These are phyloP conservation scores for Penicillium macrosclerotiorum DNA, from an alignment of 495 filamentous ascomycete species.

Conservation along the genomic window DNA sequence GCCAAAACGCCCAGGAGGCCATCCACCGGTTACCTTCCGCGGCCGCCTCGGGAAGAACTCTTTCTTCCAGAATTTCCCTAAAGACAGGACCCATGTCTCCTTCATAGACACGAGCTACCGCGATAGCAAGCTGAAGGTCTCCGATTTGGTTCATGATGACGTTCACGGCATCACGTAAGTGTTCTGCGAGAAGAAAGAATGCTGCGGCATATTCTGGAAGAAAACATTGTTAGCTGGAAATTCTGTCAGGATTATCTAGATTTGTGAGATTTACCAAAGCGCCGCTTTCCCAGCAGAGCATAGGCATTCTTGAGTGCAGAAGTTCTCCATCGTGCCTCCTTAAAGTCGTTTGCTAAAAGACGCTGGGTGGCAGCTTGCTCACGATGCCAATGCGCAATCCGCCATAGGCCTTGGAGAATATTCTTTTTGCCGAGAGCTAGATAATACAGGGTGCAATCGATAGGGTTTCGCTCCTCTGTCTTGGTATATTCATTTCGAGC, in stretches of 20 bases:
- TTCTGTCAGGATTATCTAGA: too few species aligned
- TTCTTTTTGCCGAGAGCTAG: conserved; percentile 89
- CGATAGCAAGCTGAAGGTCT: conserved; percentile 88
- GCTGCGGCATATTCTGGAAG: conserved; percentile 83
- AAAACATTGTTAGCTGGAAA: conserved; percentile 14
- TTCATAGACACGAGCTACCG: conserved; percentile 83
- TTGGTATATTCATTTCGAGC: conserved; percentile 93
- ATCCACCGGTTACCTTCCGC: conserved; percentile 88
- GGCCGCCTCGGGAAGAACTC: conserved; percentile 73
- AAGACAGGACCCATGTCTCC: conserved; percentile 79
- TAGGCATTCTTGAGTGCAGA: conserved; percentile 96
- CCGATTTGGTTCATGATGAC: conserved; percentile 81
- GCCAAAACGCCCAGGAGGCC: conserved; percentile 94
- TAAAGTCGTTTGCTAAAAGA: conserved; percentile 84
- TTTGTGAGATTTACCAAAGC: conserved; percentile 69
- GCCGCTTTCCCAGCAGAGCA: conserved; percentile 85
- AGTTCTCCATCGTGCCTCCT: conserved; percentile 80
- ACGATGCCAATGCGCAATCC: conserved; percentile 87
- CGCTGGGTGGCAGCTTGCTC: conserved; percentile 77
- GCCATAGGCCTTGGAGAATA: conserved; percentile 88
- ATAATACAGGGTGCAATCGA: conserved; percentile 93
- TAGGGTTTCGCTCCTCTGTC: conserved; percentile 81
- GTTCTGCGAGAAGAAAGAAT: conserved; percentile 91
- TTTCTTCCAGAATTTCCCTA: conserved; percentile 71
- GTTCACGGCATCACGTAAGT: conserved; percentile 78